Conservation (phyloP, 257 asterid species). For the Nemophila menziesii region DNA sequence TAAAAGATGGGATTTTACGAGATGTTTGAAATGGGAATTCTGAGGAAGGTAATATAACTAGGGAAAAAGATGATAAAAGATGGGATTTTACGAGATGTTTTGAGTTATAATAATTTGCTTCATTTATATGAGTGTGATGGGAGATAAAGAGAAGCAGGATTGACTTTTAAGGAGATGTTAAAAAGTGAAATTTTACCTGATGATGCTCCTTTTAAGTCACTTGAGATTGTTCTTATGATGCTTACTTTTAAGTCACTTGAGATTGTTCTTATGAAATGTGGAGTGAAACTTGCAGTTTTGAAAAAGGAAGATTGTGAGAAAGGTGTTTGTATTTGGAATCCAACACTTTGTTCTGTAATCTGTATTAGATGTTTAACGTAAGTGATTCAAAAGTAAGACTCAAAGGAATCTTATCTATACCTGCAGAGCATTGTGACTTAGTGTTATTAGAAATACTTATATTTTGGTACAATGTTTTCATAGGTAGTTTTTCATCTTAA, state of each 20-base stretch:
- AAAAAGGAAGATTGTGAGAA: conserved; percentile 35
- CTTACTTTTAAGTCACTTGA: conserved; percentile 65
- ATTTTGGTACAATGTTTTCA: no score
- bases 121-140: conserved; percentile 71
- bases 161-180: conserved; percentile 64
- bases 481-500: no score
- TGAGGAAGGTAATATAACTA: conserved; percentile 46
- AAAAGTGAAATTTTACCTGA: conserved; percentile 46
- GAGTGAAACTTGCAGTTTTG: conserved; percentile 48
- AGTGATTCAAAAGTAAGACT: neutral
- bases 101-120: conserved; percentile 70
- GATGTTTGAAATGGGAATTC: conserved; percentile 63
- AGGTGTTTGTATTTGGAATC: conserved; percentile 51
- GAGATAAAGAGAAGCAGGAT: conserved; percentile 64
- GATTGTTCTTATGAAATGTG: conserved; percentile 58
- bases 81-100: conserved; percentile 63
- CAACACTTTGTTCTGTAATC: conserved; percentile 46
- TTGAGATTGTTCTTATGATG: conserved; percentile 47
- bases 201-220: conserved; percentile 57
- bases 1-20: conserved; percentile 58
- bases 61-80: conserved; percentile 59
- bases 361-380: conserved; percentile 5
- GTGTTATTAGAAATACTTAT: no score
- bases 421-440: no score
- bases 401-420: no score